Evolutionary conservation across 768 basidiomycete species (phyloP).

Genomic region (Lepiota brunneoincarnata): DNA sequence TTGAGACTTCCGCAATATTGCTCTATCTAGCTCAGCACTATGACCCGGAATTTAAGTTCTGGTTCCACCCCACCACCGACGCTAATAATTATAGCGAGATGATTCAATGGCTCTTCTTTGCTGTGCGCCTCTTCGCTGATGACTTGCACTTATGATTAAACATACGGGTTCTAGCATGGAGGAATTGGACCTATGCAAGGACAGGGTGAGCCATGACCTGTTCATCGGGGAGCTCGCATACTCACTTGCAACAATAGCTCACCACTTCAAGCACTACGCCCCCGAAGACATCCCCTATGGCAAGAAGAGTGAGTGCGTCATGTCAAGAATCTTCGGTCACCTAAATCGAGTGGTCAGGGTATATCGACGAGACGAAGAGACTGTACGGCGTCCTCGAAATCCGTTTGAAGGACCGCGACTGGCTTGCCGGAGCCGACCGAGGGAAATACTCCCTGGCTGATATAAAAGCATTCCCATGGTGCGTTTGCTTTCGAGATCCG

Average conservation of each 20-base stretch:
- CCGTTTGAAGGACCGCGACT: constrained; percentile 71
- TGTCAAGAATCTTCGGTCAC: constrained; percentile 7
- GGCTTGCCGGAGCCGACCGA: constrained; percentile 70
- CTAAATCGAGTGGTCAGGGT: constrained; percentile 42
- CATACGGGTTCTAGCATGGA: constrained; percentile 51
- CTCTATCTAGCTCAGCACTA: constrained; percentile 82
- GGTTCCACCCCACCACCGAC: constrained; percentile 50
- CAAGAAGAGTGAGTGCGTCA: constrained; percentile 50
- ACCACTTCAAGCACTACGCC: constrained; percentile 67
- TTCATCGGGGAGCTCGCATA: background rate
- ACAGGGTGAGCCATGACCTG: constrained; percentile 33
- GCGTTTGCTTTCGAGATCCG: background rate
- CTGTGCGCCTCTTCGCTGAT: constrained; percentile 33
- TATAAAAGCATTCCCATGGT: constrained; percentile 68
- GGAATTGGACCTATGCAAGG: constrained; percentile 90
- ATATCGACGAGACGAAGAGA: constrained; percentile 77
- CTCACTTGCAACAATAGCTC: constrained; percentile 34
- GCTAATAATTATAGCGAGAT: constrained; percentile 67
- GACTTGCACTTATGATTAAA: background rate
- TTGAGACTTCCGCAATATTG: constrained; percentile 80
- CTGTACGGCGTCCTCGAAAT: constrained; percentile 83
- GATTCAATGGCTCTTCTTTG: constrained; percentile 88
- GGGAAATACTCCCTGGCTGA: constrained; percentile 74
- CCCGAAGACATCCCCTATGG: constrained; percentile 69
- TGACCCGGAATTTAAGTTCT: constrained; percentile 72